Base-by-base conservation (phyloP, 495 filamentous ascomycete species). In the Chaetomium cochliodes region DNA sequence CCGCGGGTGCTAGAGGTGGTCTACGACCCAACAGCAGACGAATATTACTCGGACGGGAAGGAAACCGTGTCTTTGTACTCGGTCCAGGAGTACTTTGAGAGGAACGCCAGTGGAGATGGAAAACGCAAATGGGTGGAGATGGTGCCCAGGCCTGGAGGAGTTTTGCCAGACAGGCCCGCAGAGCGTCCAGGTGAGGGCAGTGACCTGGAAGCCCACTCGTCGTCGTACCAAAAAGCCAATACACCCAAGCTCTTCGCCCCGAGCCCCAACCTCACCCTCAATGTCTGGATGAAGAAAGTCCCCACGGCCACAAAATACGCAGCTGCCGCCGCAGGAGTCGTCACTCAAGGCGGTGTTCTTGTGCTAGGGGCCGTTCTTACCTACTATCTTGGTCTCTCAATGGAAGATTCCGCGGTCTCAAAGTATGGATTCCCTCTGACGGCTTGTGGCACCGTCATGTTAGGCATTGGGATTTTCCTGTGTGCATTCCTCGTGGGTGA, bases 261-360 rank as follows among this genome's bases (percentile, higher is more conserved):
- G 22, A 23, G 25, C 20, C 79, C 80, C 0, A 82, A 82, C 66
- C 53, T 82, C 6, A 81, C 80, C 0, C 71, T 82, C 71, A 82
- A 81, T 39, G 77, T 81, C 62, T 79, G 80, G 13, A 50, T 50
- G 47, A 50, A 0, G 80, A 80, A 51, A 74, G 71, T 41, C 67
- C 16, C n/a, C 13, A n/a, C 8, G 5, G 47, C 20, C 8, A 12
- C n/a, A 5, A 33, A 33, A 33, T 33, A 33, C 30, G 30, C 30
- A 33, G 30, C 30, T 3, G 47, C 47, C 4, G 47, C 6, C 18
- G 12, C 20, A 5, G 47, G 47, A 22, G 7, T 50, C 47, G 20
- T 22, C 47, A 5, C n/a, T 9, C 47, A 50, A 50, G 47, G 13
- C 11, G 47, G 47, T n/a, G 20, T 50, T 11, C 12, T 50, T n/a